Evolutionary conservation across 306 rosid genomes (phyloP).

Genomic region (Phaseolus lunatus): DNA sequence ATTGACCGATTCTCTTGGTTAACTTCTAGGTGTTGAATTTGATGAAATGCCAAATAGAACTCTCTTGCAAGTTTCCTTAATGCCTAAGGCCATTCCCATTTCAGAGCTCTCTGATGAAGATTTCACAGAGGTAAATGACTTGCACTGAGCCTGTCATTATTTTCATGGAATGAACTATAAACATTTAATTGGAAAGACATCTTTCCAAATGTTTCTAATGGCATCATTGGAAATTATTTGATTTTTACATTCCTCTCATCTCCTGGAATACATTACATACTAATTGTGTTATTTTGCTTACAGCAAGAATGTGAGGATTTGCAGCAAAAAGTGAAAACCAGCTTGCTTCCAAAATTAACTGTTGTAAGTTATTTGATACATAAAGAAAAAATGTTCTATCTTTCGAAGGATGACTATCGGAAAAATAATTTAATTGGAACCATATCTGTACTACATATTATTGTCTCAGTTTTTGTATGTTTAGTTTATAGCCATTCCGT

Average conservation of each 20-base stretch:
- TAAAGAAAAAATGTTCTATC: background rate
- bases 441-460: conserved; percentile 11
- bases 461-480: background rate
- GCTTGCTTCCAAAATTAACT: conserved; percentile 56
- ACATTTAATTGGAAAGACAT: conserved; percentile 7
- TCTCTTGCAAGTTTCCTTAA: conserved; percentile 64
- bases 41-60: conserved; percentile 39
- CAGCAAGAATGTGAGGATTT: conserved; percentile 79
- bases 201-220: background rate
- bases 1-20: conserved; percentile 26
- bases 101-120: conserved; percentile 70
- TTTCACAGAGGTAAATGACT: conserved; percentile 66
- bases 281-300: conserved; percentile 39
- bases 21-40: conserved; percentile 54
- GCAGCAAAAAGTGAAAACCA: conserved; percentile 54
- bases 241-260: background rate
- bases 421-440: conserved; percentile 6
- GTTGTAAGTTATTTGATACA: conserved; percentile 62
- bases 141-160: conserved; percentile 23
- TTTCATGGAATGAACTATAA: conserved; percentile 25
- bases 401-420: conserved; percentile 3
- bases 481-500: conserved; percentile 6
- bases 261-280: conserved; percentile 4
- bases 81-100: conserved; percentile 48
- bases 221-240: background rate